Evolutionary conservation across 1,284 basidiomycete genomes (phyloP).

Genomic region (Butyriboletus appendiculatus): DNA sequence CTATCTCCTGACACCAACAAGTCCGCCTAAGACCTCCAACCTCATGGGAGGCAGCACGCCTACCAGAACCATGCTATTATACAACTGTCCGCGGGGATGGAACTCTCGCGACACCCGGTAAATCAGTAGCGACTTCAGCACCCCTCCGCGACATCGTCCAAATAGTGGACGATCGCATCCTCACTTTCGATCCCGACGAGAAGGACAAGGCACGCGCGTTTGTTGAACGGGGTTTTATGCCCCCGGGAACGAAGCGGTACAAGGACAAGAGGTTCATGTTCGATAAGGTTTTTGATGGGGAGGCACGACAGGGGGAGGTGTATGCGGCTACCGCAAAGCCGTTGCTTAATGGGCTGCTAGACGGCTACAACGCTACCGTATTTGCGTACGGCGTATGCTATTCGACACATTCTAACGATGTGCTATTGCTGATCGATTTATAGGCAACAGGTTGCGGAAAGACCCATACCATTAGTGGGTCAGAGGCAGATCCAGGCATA

Average conservation of each 20-base stretch:
- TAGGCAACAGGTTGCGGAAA: constrained; percentile 98
- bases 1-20: constrained; percentile 35
- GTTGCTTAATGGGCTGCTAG: constrained; percentile 78
- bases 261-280: constrained; percentile 96
- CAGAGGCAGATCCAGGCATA: constrained; percentile 82
- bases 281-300: constrained; percentile 85
- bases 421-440: constrained; percentile 18
- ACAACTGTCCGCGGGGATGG: constrained; percentile 78
- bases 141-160: constrained; percentile 75
- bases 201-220: constrained; percentile 75
- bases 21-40: constrained; percentile 92
- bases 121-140: constrained; percentile 49
- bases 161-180: constrained; percentile 81
- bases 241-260: constrained; percentile 85
- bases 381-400: constrained; percentile 93
- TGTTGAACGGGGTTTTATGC: constrained; percentile 76
- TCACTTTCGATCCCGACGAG: constrained; percentile 96
- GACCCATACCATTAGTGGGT: constrained; percentile 96
- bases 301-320: constrained; percentile 81
- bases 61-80: constrained; percentile 72
- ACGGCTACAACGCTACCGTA: constrained; percentile 96
- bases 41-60: constrained; percentile 76
- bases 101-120: constrained; percentile 68
- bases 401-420: constrained; percentile 3
- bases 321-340: constrained; percentile 86